Evolutionary conservation across 129 eudicot species (phyloP), one percentile per base, ranked within the genome.

Genomic region (Oenanthe sinensis): DNA sequence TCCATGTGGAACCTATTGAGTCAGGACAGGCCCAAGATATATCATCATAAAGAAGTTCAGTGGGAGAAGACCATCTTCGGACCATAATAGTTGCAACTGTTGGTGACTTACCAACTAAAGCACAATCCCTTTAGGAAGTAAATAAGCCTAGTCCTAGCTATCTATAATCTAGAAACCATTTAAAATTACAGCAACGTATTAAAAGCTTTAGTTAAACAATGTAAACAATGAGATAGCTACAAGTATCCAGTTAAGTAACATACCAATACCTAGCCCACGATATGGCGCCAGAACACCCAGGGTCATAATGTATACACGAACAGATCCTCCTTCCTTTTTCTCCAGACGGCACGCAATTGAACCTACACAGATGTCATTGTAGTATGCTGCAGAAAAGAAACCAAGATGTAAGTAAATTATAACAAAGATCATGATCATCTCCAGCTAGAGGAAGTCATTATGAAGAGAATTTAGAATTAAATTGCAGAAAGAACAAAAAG

Each of bases 251-350:
- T 45, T 47, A 44, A 81, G 75, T 79, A 71, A 88, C 97, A 87
- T 75, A 95, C 99, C 99, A 73, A 95, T 86, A 37, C 99, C 94
- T 73, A 91, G 42, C 79, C 97, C 97, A 26, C 99, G 99, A 79
- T 95, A 95, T 67, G 99, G 99, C 58, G 99, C 99, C 86, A 95
- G 87, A 83, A 95, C 99, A 78, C 99, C 99, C 79, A 95, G 82
- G 28, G 99, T 95, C 99, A 95, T 92, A 71, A 95, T 91, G 90
- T 95, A 95, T 22, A 88, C 96, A 79, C 99, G 85, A 84, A 92
- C 85, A 71, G 88, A 80, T 75, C 97, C 99, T 47, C 84, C 87
- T 83, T 95, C 99, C 78, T 90, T 95, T 85, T 92, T 95, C 88
- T 95, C 99, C 83, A 91, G 87, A 43, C 96, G 96, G 79, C 99